These are phyloP conservation scores for Bombardia bombarda DNA, from an alignment of 495 filamentous ascomycete species.

Conservation along the genomic window DNA sequence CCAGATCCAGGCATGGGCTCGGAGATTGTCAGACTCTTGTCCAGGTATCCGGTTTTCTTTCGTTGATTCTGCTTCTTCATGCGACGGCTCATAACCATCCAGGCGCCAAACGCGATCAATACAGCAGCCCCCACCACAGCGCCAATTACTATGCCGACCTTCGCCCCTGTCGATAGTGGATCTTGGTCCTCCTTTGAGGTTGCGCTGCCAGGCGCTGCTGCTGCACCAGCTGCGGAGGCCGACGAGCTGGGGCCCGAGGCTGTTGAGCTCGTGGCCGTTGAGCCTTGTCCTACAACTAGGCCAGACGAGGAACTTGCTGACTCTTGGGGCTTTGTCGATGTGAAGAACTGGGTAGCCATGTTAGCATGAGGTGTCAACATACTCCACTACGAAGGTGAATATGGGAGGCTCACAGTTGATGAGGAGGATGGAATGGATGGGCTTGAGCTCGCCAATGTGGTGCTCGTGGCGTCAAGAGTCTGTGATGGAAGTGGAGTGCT, in stretches of 20 bases:
- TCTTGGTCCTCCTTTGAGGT: slow-evolving; percentile 3
- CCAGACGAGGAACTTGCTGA: too few species aligned
- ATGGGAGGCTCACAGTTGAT: neutral
- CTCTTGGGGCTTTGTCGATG: too few species aligned
- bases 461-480: neutral
- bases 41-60: slow-evolving; percentile 14
- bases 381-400: neutral
- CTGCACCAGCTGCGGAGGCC: neutral
- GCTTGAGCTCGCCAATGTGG: neutral
- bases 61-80: neutral
- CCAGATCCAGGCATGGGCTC: slow-evolving; percentile 31
- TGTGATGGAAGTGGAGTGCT: too few species aligned
- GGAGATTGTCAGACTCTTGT: slow-evolving; percentile 30
- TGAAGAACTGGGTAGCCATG: neutral
- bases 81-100: slow-evolving; percentile 17
- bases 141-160: slow-evolving; percentile 38
- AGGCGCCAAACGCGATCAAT: slow-evolving; percentile 19
- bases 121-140: slow-evolving; percentile 24
- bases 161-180: slow-evolving; percentile 24
- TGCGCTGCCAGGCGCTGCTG: slow-evolving; percentile 1
- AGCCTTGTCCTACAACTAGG: too few species aligned
- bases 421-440: neutral
- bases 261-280: neutral
- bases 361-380: neutral
- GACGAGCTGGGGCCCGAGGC: neutral